Evolutionary conservation across 768 basidiomycete genomes (phyloP).

Genomic region (Chalciporus sphaerocephalus): DNA sequence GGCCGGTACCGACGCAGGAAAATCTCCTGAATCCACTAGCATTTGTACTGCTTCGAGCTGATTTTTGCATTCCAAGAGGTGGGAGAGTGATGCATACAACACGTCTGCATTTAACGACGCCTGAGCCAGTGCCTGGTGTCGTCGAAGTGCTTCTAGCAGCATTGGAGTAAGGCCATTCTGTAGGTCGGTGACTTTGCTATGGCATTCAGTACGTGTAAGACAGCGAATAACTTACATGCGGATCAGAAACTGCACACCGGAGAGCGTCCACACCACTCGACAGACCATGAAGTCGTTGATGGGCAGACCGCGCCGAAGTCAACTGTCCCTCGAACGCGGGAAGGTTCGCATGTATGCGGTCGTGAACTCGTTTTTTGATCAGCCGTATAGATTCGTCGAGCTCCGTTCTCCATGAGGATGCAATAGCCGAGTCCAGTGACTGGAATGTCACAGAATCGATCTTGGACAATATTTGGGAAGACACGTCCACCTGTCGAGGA

Average conservation of each 20-base stretch:
- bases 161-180: slow-evolving; percentile 69
- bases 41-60: slow-evolving; percentile 42
- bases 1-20: slow-evolving; percentile 58
- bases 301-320: slow-evolving; percentile 58
- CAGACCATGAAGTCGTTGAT: slow-evolving; percentile 52
- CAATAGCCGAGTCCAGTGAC: slow-evolving; percentile 55
- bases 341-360: slow-evolving; percentile 63
- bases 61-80: slow-evolving; percentile 50
- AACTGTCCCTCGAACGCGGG: slow-evolving; percentile 63
- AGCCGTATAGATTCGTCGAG: slow-evolving; percentile 65
- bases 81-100: slow-evolving; percentile 46
- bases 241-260: slow-evolving; percentile 46
- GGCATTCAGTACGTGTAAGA: not conserved
- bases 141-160: slow-evolving; percentile 49
- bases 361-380: slow-evolving; percentile 71
- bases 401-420: slow-evolving; percentile 66
- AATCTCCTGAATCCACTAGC: slow-evolving; percentile 51
- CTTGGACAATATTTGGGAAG: slow-evolving; percentile 66
- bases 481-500: slow-evolving; percentile 67
- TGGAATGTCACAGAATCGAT: slow-evolving; percentile 59
- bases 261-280: slow-evolving; percentile 51
- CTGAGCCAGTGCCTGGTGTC: slow-evolving; percentile 62
- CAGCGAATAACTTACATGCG: slow-evolving; percentile 45
- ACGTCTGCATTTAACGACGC: slow-evolving; percentile 53
- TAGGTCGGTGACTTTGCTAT: not conserved